Conservation (phyloP, 2,329 filamentous ascomycete genomes). For the Bipolaris sorokiniana region DNA sequence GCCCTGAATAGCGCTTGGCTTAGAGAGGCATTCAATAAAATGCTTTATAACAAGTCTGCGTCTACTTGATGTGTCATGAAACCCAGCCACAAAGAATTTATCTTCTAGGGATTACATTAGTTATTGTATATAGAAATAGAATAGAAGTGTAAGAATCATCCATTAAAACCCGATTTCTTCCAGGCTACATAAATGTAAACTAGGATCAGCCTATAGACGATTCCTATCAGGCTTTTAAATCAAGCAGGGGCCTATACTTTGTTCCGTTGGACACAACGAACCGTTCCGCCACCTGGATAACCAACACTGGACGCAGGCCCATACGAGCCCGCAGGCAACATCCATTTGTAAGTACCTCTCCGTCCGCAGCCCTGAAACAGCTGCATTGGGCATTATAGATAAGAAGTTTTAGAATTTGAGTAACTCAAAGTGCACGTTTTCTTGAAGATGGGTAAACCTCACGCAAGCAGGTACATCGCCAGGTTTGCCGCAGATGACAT, state of each 20-base stretch:
- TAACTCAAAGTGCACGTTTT: background rate
- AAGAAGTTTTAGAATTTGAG: background rate
- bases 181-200: too few species aligned
- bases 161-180: too few species aligned
- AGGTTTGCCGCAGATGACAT: background rate
- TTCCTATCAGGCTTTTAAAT: too few species aligned
- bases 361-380: background rate
- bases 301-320: background rate
- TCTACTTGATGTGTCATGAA: background rate
- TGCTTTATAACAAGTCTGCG: background rate
- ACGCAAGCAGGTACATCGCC: background rate
- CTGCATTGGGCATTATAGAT: background rate
- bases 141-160: too few species aligned
- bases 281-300: background rate
- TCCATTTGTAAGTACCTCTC: background rate
- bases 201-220: too few species aligned
- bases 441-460: background rate
- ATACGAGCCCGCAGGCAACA: background rate
- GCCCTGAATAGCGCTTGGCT: background rate
- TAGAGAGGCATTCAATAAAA: background rate
- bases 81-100: background rate
- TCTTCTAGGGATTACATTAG: background rate
- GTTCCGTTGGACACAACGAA: background rate
- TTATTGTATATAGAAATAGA: too few species aligned
- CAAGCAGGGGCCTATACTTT: background rate